These are phyloP conservation scores for Apiospora marii DNA, from an alignment of 2,329 filamentous ascomycete genomes.

Conservation along the genomic window DNA sequence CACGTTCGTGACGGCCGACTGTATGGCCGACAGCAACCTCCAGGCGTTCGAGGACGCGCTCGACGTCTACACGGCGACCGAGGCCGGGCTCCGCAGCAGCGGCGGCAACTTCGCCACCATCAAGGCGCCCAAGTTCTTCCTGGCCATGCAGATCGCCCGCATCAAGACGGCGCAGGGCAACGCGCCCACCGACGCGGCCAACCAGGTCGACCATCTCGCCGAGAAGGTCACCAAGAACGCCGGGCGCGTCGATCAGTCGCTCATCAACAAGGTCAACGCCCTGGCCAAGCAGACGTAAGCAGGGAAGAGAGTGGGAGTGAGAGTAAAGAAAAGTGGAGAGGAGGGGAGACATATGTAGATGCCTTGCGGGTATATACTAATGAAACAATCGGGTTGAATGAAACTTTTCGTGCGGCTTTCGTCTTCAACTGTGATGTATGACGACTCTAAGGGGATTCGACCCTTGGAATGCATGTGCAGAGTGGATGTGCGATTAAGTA, in stretches of 20 bases:
- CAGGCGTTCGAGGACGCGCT: constrained; percentile 59
- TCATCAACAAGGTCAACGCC: constrained; percentile 60
- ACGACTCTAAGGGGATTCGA: too few relatives aligned
- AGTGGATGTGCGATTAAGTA: too few relatives aligned
- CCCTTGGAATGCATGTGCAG: too few relatives aligned
- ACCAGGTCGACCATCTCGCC: constrained; percentile 63
- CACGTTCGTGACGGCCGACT: constrained; percentile 59
- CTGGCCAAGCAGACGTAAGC: constrained; percentile 25
- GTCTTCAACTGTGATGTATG: not conserved
- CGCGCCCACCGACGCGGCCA: constrained; percentile 56
- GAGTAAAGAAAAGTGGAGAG: not conserved
- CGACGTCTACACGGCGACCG: constrained; percentile 65
- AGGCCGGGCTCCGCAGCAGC: constrained; percentile 63
- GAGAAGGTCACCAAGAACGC: constrained; percentile 66
- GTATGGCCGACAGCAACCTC: constrained; percentile 58
- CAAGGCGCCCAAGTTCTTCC: constrained; percentile 71
- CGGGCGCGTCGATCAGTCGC: constrained; percentile 54
- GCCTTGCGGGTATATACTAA: constrained; percentile 21
- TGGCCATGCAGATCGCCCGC: constrained; percentile 64
- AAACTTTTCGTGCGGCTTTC: not conserved
- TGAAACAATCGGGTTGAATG: constrained; percentile 23
- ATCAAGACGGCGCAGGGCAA: constrained; percentile 68
- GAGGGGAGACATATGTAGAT: constrained; percentile 1
- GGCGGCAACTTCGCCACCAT: constrained; percentile 59
- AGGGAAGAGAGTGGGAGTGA: too few relatives aligned